These are phyloP conservation scores for Pichia sp. DNA, from an alignment of 1,139 yeast genomes.

Conservation along the genomic window DNA sequence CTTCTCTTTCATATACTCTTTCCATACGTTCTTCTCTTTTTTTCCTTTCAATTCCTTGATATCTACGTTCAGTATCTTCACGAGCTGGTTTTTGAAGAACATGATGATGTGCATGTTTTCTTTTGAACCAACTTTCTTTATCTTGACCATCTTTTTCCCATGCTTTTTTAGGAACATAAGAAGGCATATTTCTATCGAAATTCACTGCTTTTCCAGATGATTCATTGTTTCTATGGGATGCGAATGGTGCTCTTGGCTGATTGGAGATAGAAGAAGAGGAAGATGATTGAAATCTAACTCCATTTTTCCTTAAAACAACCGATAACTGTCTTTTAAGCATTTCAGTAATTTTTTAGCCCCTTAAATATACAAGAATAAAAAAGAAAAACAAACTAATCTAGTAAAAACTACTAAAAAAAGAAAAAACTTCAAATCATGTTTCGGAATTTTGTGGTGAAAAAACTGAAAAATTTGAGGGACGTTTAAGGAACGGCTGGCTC, in stretches of 20 bases:
- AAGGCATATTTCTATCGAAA: slow-evolving; percentile 43
- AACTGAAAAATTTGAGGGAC: no score
- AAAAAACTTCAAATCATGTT: no score
- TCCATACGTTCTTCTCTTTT: slow-evolving; percentile 8
- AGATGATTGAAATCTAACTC: not conserved
- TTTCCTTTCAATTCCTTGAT: slow-evolving; percentile 9
- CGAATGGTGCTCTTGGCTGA: slow-evolving; percentile 25
- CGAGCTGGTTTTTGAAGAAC: slow-evolving; percentile 34
- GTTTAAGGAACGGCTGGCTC: not conserved
- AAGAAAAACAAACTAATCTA: not conserved
- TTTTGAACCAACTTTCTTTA: slow-evolving; percentile 49
- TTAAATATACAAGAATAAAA: no score
- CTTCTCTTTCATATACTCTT: slow-evolving; percentile 1
- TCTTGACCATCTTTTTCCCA: slow-evolving; percentile 52
- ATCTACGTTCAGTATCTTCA: slow-evolving; percentile 8
- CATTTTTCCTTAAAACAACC: not conserved
- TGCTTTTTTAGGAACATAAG: slow-evolving; percentile 37
- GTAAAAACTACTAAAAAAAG: not conserved
- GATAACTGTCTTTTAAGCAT: not conserved
- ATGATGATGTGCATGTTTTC: slow-evolving; percentile 54
- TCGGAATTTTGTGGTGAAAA: no score
- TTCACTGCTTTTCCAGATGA: slow-evolving; percentile 14
- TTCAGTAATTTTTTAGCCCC: no score
- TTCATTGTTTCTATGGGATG: not conserved
- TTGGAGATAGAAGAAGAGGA: not conserved